Percentiles rank a stretch among this genome's conserved stretches.
These are phyloP conservation scores for Kodamaea fungicola DNA, from an alignment of 1,139 yeast genomes.

Conservation along the genomic window DNA sequence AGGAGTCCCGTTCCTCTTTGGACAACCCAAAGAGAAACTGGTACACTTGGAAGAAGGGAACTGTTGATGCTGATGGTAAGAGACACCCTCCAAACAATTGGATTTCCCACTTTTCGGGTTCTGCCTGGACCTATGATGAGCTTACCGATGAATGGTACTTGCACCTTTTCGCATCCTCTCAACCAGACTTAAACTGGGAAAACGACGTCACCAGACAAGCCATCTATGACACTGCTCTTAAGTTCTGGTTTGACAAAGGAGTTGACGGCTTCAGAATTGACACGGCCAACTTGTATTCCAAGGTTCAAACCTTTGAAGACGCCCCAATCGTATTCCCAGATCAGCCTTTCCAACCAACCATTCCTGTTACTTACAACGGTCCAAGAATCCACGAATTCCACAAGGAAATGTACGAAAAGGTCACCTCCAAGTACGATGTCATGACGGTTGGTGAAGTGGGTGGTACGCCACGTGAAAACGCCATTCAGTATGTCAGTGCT, in stretches of 20 bases:
- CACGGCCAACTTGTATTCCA: constrained; percentile 51
- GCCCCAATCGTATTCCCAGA: constrained; percentile 46
- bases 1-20: constrained; percentile 50
- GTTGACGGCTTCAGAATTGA: constrained; percentile 60
- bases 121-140: constrained; percentile 58
- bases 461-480: constrained; percentile 36
- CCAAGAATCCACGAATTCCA: constrained; percentile 58
- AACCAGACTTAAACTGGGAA: constrained; percentile 63
- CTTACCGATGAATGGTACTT: constrained; percentile 51
- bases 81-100: constrained; percentile 58
- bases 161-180: constrained; percentile 48
- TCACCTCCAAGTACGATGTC: constrained; percentile 46
- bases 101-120: constrained; percentile 49
- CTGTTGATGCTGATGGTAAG: constrained; percentile 42
- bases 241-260: constrained; percentile 55
- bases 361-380: constrained; percentile 35
- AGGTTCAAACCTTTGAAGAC: constrained; percentile 44
- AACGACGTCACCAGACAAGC: constrained; percentile 49
- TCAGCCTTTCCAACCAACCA: constrained; percentile 38
- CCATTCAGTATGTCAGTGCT: constrained; percentile 48
- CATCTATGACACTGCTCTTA: constrained; percentile 46
- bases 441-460: constrained; percentile 61
- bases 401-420: constrained; percentile 47
- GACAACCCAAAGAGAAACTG: constrained; percentile 57
- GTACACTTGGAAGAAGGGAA: constrained; percentile 56